These are phyloP conservation scores for Pulveroboletus sp. DNA, from an alignment of 768 basidiomycete species.

Conservation along the genomic window DNA sequence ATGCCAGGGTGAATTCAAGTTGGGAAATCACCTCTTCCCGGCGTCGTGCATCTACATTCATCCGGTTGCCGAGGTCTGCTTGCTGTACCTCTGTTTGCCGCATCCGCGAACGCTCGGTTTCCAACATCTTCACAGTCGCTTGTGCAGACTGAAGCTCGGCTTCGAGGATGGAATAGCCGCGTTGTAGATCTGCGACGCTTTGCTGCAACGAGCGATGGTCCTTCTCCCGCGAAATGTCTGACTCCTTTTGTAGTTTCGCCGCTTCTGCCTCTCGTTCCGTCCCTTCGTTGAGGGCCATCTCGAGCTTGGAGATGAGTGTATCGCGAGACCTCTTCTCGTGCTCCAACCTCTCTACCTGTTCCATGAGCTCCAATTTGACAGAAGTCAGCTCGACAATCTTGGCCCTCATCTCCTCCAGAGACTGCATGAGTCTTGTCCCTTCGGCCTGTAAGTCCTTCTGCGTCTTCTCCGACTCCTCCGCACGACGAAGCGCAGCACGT, in stretches of 20 bases:
- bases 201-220: constrained; percentile 48
- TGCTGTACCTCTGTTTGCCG: constrained; percentile 55
- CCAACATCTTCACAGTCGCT: constrained; percentile 54
- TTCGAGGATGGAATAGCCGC: constrained; percentile 59
- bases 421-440: constrained; percentile 72
- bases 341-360: constrained; percentile 59
- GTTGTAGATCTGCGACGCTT: constrained; percentile 57
- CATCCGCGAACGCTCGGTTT: constrained; percentile 60
- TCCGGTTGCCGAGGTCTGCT: constrained; percentile 56
- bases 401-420: constrained; percentile 82
- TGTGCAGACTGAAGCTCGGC: constrained; percentile 56
- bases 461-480: constrained; percentile 69
- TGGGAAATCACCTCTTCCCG: constrained; percentile 54
- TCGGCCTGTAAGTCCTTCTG: constrained; percentile 75
- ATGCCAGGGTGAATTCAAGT: constrained; percentile 52
- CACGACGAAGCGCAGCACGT: constrained; percentile 59
- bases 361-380: constrained; percentile 63
- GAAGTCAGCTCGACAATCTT: constrained; percentile 82
- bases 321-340: constrained; percentile 55
- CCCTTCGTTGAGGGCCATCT: constrained; percentile 53
- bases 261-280: constrained; percentile 48
- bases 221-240: constrained; percentile 48
- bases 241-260: constrained; percentile 43
- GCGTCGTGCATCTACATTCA: constrained; percentile 42
- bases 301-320: constrained; percentile 57